These are phyloP conservation scores for Tolypocladium amazonense DNA, from an alignment of 2,329 filamentous ascomycete genomes.

Conservation along the genomic window DNA sequence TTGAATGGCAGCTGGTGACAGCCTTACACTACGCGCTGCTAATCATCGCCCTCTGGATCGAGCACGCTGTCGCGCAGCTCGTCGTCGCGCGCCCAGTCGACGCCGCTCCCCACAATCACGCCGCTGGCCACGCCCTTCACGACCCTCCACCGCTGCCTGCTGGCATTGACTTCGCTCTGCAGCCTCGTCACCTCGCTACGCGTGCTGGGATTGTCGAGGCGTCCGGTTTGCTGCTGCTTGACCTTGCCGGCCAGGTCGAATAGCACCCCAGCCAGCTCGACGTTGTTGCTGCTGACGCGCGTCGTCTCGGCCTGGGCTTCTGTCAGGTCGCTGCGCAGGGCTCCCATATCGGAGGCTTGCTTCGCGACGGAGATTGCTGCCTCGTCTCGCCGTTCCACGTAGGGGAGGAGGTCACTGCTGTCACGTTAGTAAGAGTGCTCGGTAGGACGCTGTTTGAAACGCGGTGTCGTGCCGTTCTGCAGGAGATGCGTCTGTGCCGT, in stretches of 20 bases:
- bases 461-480: constrained; percentile 50
- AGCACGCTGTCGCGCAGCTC: constrained; percentile 60
- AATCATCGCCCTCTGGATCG: constrained; percentile 44
- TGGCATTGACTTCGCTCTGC: constrained; percentile 49
- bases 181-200: constrained; percentile 45
- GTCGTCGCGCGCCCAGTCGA: constrained; percentile 69
- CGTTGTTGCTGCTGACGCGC: constrained; percentile 47
- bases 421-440: neutral
- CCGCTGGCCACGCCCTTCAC: constrained; percentile 73
- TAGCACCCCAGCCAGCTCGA: constrained; percentile 49
- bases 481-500: constrained; percentile 50
- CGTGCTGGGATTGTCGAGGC: constrained; percentile 40
- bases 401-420: constrained; percentile 52
- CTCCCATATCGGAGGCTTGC: constrained; percentile 41
- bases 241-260: constrained; percentile 50
- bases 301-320: constrained; percentile 48
- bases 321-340: constrained; percentile 41
- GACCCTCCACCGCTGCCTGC: constrained; percentile 58
- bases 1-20: neutral
- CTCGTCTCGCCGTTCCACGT: constrained; percentile 56
- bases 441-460: neutral
- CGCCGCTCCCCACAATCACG: constrained; percentile 68
- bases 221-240: constrained; percentile 39
- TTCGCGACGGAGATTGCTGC: constrained; percentile 53
- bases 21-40: constrained; percentile 3